Percentiles rank a stretch among this genome's conserved stretches.
These are phyloP conservation scores for Eucalyptus albens DNA, from an alignment of 345 rosid genomes.

Conservation along the genomic window DNA sequence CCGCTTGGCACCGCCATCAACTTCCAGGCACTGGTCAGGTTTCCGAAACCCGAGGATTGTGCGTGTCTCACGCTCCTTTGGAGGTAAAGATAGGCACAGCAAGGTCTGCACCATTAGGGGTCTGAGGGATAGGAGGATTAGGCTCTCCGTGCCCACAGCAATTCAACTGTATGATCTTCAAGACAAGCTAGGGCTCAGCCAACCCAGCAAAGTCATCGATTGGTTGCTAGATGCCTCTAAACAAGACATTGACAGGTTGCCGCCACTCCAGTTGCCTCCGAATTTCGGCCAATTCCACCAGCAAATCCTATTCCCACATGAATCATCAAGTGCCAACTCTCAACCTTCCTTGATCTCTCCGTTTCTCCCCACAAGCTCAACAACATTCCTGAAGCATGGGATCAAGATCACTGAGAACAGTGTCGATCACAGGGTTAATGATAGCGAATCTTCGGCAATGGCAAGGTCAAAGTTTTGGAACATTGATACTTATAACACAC, in stretches of 20 bases:
- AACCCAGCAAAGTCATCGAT: conserved; percentile 92
- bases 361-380: conserved; percentile 13
- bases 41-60: conserved; percentile 91
- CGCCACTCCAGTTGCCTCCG: conserved; percentile 72
- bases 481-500: conserved; percentile 7
- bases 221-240: conserved; percentile 80
- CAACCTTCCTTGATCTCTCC: conserved; percentile 7
- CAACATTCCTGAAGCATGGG: conserved; percentile 18
- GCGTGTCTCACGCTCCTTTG: conserved; percentile 72
- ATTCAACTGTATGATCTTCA: conserved; percentile 88
- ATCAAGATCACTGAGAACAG: conserved; percentile 5
- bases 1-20: conserved; percentile 8
- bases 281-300: conserved; percentile 67
- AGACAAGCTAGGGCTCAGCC: conserved; percentile 71
- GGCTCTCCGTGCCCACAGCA: conserved; percentile 93
- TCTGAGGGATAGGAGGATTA: conserved; percentile 71
- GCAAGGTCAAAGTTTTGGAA: conserved; percentile 24
- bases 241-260: conserved; percentile 76
- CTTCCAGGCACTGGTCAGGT: conserved; percentile 80
- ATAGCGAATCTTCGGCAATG: neutral
- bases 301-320: conserved; percentile 5
- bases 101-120: conserved; percentile 93
- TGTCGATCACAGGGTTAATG: neutral
- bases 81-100: conserved; percentile 97
- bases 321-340: neutral